Conservation (phyloP, 2,329 filamentous ascomycete genomes). For the Sodiomyces alkalinus region DNA sequence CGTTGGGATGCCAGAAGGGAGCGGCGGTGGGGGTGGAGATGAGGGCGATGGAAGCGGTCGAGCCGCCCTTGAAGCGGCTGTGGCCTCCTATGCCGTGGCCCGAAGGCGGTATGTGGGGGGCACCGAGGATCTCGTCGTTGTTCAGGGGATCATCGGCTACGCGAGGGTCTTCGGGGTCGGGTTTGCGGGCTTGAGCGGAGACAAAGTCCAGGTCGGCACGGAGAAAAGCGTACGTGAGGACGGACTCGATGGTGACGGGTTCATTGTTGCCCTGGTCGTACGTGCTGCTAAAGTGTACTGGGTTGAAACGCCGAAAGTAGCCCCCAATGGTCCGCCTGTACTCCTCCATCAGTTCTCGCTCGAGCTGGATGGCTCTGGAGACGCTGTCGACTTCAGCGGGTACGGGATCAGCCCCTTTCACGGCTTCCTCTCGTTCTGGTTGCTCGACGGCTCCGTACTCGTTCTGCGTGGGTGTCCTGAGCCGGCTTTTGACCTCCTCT, state of each 20-base stretch:
- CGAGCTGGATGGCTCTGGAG: constrained; percentile 49
- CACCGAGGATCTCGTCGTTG: constrained; percentile 66
- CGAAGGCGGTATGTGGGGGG: constrained; percentile 36
- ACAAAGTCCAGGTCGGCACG: constrained; percentile 92
- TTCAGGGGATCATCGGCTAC: constrained; percentile 67
- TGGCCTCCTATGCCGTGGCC: constrained; percentile 54
- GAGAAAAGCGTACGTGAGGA: constrained; percentile 84
- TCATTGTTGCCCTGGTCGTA: constrained; percentile 12
- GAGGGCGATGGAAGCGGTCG: constrained; percentile 77
- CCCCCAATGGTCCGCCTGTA: constrained; percentile 83
- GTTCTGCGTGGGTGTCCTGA: constrained; percentile 17
- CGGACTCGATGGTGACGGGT: constrained; percentile 51
- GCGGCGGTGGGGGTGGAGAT: constrained; percentile 84
- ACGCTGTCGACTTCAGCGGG: constrained; percentile 38
- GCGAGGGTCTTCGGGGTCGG: constrained; percentile 55
- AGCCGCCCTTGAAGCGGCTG: constrained; percentile 79
- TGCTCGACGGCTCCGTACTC: constrained; percentile 18
- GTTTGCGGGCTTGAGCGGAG: constrained; percentile 70
- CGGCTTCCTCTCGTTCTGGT: constrained; percentile 19
- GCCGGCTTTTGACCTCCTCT: constrained; percentile 25
- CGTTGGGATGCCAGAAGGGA: constrained; percentile 88
- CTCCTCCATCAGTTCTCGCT: constrained; percentile 54
- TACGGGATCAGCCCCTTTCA: constrained; percentile 25
- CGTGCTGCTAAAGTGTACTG: constrained; percentile 49
- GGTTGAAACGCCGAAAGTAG: constrained; percentile 84